phyloP scores from a whole-genome alignment of 305 asterid species.

The Nicotiana rustica region DNA sequence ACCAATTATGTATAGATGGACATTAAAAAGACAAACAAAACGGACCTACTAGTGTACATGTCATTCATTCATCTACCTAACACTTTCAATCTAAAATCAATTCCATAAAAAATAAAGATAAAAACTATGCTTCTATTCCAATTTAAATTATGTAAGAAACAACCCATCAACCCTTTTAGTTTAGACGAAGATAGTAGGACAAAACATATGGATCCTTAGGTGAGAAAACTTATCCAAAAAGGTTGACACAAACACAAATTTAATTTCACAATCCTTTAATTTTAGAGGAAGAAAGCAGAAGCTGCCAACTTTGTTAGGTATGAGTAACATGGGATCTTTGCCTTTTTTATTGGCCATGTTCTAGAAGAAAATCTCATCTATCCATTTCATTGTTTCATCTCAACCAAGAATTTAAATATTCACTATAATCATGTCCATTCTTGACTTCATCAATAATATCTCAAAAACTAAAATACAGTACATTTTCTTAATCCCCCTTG shows the following conservation, averaged over 20 bases:
- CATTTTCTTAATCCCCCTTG: neutral
- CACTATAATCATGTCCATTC: constrained; percentile 7
- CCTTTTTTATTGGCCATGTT: constrained; percentile 29
- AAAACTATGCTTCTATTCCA: neutral
- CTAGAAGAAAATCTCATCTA: neutral
- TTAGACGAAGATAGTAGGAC: constrained; percentile 8
- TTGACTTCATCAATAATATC: neutral
- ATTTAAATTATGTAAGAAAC: neutral
- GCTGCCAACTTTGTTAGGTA: constrained; percentile 35
- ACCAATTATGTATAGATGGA: neutral
- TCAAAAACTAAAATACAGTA: neutral
- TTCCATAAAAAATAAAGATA: neutral
- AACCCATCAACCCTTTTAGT: neutral
- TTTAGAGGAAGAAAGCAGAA: constrained; percentile 9
- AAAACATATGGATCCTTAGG: constrained; percentile 10
- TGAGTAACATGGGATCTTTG: constrained; percentile 26
- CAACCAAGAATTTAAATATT: neutral
- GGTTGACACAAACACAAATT: constrained; percentile 17
- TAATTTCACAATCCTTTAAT: constrained; percentile 18
- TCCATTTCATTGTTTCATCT: neutral
- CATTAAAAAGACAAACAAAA: constrained; percentile 12
- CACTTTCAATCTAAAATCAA: neutral
- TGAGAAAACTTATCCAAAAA: constrained; percentile 29
- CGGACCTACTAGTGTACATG: constrained; percentile 20
- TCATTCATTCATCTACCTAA: constrained; percentile 2